Evolutionary conservation across 2,329 filamentous ascomycete species (phyloP), one percentile per base, ranked within the genome.

Genomic region (Penicillium sumatraense): DNA sequence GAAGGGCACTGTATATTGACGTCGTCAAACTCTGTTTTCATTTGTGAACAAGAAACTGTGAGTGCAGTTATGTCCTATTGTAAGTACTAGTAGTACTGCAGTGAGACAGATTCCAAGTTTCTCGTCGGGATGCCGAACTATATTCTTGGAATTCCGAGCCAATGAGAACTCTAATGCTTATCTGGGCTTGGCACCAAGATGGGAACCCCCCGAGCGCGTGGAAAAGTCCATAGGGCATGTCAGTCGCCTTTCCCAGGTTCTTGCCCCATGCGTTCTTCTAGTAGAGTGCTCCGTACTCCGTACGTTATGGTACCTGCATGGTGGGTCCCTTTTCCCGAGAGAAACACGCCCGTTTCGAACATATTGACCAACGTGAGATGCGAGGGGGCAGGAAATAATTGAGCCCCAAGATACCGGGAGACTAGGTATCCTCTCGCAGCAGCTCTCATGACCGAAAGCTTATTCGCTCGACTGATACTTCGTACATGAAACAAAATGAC

Each of bases 151-250:
- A 33, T 46, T 18, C 26, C 42, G 26, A 27, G 26, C 42, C 42
- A 46, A 46, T 46, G 26, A 46, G 42, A 27, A 13, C 6, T 3
- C n/a, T 27, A 46, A 13, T 31, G 57, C 66, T 69, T 70, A 70
- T 70, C 68, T 65, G 14, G 41, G 20, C 56, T 60, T 58, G 45
- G 49, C 49, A 40, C n/a, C n/a, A n/a, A n/a, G n/a, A n/a, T n/a
- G n/a, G n/a, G n/a, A n/a, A 18, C 29, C 49, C 38, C 49, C 31
- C 20, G 36, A 52, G 51, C 56, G 56, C 54, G 54, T 63, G 60
- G n/a, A n/a, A n/a, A n/a, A n/a, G 60, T 52, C 20, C 35, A 29
- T n/a, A 31, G 11, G 29, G 29, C 11, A 3, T 14, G 11, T 1
- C 29, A 31, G 29, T 31, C 29, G 27, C 35, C 47, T 41, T 35